Evolutionary conservation across 2,329 filamentous ascomycete species (phyloP).

Genomic region (Pseudogymnoascus sp.): DNA sequence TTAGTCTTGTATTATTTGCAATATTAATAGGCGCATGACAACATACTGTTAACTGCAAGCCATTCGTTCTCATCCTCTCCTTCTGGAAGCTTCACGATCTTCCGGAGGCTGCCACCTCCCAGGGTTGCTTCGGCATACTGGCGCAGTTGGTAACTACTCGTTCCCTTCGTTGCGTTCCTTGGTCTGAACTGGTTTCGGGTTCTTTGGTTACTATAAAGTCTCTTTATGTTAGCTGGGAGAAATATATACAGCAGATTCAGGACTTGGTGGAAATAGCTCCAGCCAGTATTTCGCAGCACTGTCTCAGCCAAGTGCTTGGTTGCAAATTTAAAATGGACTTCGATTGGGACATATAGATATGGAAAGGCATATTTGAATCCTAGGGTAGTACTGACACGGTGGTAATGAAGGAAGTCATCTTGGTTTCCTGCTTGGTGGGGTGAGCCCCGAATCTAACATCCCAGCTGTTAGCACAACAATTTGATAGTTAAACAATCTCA

Average conservation of each 20-base stretch:
- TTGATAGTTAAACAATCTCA: not conserved
- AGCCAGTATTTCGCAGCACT: not conserved
- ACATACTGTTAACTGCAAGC: constrained; percentile 89
- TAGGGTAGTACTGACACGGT: constrained; percentile 59
- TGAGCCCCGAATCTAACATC: constrained; percentile 17
- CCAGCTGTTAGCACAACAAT: constrained; percentile 24
- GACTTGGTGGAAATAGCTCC: constrained; percentile 31
- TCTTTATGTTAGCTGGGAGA: constrained; percentile 31
- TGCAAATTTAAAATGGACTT: not conserved
- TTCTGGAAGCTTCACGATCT: constrained; percentile 93
- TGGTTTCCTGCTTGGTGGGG: constrained; percentile 18
- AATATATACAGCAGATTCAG: constrained; percentile 30
- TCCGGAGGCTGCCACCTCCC: constrained; percentile 86
- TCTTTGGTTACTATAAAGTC: constrained; percentile 62
- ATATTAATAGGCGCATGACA: not conserved
- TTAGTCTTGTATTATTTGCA: constrained; percentile 22
- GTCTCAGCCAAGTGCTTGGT: not conserved
- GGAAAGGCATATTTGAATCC: constrained; percentile 23
- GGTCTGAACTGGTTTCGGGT: constrained; percentile 88
- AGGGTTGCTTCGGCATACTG: constrained; percentile 98
- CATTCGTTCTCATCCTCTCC: constrained; percentile 97
- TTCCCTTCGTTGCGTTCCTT: constrained; percentile 75
- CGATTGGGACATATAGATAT: not conserved
- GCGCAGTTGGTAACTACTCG: constrained; percentile 84
- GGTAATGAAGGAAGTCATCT: constrained; percentile 72